Evolutionary conservation across 768 basidiomycete species (phyloP), one percentile per base, ranked within the genome.

Genomic region (Kwoniella botswanensis): DNA sequence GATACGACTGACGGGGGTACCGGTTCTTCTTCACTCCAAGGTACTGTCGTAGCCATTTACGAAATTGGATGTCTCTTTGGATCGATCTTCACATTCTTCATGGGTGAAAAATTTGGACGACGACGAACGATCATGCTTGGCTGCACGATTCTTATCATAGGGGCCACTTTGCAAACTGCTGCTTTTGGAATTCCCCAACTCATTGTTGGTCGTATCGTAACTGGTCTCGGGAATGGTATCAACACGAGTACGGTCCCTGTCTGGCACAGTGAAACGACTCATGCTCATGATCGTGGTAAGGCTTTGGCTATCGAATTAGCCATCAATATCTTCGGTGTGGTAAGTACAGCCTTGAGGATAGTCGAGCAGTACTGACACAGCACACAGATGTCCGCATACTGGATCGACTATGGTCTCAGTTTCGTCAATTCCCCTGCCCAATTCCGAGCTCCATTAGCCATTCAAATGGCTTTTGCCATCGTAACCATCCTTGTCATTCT

Each of bases 401-500:
- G 67, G 71, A 60, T 66, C 11, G 68, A 65, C 58, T 73, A 73
- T 41, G 67, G 67, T 1, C n/a, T 70, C 22, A 50, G 54, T 26
- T 70, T 63, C 41, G 63, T 70, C 21, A 57, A 57, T 55, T 56
- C 53, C 3, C 54, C 61, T 11, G 22, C 55, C 29, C 65, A 66
- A 42, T 68, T 59, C 29, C 52, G 70, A 13, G 44, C 68, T 7
- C 63, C 68, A 4, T 43, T 61, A 17, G 52, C 69, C 3, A 59
- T 68, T 11, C 70, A 71, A 44, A 72, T 74, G 53, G 43, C 62
- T 42, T 70, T 70, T 50, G 69, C 69, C 53, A 41, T 70, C 44
- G 11, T 59, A 35, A 66, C 64, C 18, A 80, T 93, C 65, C 63
- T 72, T 74, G 81, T 93, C 44, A 84, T 94, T 75, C 88, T 86